Conservation (phyloP, 169 alveolate species). For the Plasmodium yoelii region DNA sequence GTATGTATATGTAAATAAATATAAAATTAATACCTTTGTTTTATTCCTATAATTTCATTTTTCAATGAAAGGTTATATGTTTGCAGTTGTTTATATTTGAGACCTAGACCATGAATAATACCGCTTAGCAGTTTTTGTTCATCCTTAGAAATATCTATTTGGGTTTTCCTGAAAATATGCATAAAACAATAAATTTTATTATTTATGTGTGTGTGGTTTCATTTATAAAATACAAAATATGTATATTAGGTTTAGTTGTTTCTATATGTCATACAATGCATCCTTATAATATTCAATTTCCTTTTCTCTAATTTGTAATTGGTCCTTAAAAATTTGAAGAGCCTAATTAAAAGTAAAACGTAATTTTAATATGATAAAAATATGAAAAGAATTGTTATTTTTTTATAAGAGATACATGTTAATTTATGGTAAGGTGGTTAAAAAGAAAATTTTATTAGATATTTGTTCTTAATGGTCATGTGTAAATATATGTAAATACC, state of each 20-base stretch:
- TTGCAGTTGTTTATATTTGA: slow-evolving; percentile 72
- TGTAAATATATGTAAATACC: slow-evolving; percentile 10
- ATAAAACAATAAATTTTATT: no score
- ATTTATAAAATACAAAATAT: no score
- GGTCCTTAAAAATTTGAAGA: slow-evolving; percentile 71
- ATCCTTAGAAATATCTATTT: slow-evolving; percentile 50
- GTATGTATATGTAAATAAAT: background rate
- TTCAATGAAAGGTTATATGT: slow-evolving; percentile 69
- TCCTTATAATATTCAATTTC: slow-evolving; percentile 75
- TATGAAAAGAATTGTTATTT: no score
- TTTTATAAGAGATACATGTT: no score
- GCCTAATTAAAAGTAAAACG: slow-evolving; percentile 34
- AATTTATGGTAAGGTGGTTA: no score
- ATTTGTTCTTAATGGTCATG: background rate
- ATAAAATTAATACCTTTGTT: slow-evolving; percentile 32
- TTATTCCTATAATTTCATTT: slow-evolving; percentile 69
- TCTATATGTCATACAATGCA: slow-evolving; percentile 26
- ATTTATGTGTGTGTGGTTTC: no score
- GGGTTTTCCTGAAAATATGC: slow-evolving; percentile 45
- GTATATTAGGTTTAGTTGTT: no score
- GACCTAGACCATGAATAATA: slow-evolving; percentile 61
- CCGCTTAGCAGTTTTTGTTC: slow-evolving; percentile 73
- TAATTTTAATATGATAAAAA: background rate
- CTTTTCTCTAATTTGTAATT: slow-evolving; percentile 75
- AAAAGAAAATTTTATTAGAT: background rate